These are phyloP conservation scores for Phlebopus sp. DNA, from an alignment of 1,284 basidiomycete species.

Conservation along the genomic window DNA sequence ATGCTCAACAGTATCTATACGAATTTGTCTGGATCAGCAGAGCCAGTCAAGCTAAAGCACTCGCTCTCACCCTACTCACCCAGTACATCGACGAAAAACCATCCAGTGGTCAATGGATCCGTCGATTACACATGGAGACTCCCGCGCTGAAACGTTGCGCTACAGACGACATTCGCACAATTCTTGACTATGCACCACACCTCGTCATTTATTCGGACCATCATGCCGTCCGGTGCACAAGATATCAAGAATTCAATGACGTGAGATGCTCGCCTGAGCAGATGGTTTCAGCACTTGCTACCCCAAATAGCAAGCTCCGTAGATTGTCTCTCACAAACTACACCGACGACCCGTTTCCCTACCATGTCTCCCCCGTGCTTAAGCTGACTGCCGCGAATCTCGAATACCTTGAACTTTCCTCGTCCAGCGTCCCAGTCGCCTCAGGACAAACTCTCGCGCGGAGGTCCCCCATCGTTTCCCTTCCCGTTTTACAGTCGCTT, in stretches of 20 bases:
- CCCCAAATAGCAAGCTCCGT: slow-evolving; percentile 49
- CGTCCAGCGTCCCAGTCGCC: slow-evolving; percentile 30
- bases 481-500: slow-evolving; percentile 61
- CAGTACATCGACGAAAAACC: slow-evolving; percentile 39
- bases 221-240: slow-evolving; percentile 55
- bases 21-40: slow-evolving; percentile 67
- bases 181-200: slow-evolving; percentile 59
- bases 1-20: slow-evolving; percentile 54
- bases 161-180: slow-evolving; percentile 60
- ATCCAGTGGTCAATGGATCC: slow-evolving; percentile 55
- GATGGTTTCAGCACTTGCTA: slow-evolving; percentile 56
- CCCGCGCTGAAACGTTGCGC: slow-evolving; percentile 62
- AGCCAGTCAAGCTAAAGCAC: slow-evolving; percentile 52
- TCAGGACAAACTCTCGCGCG: slow-evolving; percentile 40
- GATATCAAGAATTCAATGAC: slow-evolving; percentile 42
- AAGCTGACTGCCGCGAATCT: slow-evolving; percentile 46
- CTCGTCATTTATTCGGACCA: slow-evolving; percentile 62
- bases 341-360: slow-evolving; percentile 58
- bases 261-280: slow-evolving; percentile 48
- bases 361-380: slow-evolving; percentile 53
- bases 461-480: slow-evolving; percentile 30
- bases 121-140: slow-evolving; percentile 67
- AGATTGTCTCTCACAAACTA: slow-evolving; percentile 69
- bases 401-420: slow-evolving; percentile 58
- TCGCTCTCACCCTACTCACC: slow-evolving; percentile 53